Conservation (phyloP, 1,284 basidiomycete species). For the Mycosarcoma maydis region DNA sequence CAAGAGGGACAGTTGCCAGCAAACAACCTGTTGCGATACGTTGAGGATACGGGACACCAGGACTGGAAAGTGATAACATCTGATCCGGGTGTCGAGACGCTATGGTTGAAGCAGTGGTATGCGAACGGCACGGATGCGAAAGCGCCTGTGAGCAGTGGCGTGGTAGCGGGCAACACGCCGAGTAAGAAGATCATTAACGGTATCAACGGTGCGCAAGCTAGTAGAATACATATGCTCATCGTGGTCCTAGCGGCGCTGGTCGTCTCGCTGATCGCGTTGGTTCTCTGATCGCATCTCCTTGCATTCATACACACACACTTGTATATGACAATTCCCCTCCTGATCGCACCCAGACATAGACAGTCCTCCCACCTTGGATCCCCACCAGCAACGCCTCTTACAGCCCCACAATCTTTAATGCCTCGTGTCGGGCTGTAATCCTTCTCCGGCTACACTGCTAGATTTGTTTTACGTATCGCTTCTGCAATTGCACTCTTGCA, state of each 20-base stretch:
- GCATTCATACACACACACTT: too few species aligned
- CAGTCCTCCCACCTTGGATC: too few species aligned
- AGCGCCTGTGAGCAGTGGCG: conserved; percentile 19
- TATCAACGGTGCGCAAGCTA: not conserved
- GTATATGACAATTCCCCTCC: too few species aligned
- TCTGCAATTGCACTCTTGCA: too few species aligned
- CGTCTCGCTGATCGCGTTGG: not conserved
- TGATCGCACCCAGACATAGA: too few species aligned
- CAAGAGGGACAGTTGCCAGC: conserved; percentile 34
- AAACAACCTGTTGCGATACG: conserved; percentile 30
- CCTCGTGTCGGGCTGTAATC: too few species aligned
- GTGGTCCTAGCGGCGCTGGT: conserved; percentile 1
- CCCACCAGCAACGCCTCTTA: too few species aligned
- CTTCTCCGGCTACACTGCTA: too few species aligned
- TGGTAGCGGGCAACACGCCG: conserved; percentile 13
- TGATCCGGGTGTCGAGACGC: conserved; percentile 51
- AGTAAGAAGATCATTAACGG: not conserved
- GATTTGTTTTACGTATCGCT: too few species aligned
- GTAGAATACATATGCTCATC: not conserved
- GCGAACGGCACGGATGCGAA: conserved; percentile 28
- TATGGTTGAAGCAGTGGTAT: conserved; percentile 55
- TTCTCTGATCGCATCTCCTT: not conserved
- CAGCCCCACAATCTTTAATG: too few species aligned
- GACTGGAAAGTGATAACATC: conserved; percentile 49
- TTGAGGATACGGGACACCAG: conserved; percentile 47